phyloP scores from a whole-genome alignment of 768 basidiomycete genomes.

The Exidia glandulosa region DNA sequence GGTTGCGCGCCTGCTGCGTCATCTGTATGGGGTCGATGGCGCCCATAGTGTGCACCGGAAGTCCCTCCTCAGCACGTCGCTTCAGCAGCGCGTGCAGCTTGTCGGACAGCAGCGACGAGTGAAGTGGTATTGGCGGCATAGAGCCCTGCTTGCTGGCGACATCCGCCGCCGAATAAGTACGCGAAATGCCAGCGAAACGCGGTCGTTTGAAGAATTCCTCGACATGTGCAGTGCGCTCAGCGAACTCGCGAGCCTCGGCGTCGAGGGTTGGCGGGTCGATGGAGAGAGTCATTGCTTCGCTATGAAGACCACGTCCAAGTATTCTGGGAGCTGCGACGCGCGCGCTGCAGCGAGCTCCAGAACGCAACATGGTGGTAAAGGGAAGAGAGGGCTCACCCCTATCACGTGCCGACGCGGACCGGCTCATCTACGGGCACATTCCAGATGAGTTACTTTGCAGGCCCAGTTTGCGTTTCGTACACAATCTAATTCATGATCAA shows the following conservation, averaged over 20 bases:
- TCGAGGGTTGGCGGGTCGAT: slow-evolving; percentile 45
- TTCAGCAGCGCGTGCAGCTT: slow-evolving; percentile 68
- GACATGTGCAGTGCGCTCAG: slow-evolving; percentile 51
- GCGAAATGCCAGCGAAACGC: slow-evolving; percentile 59
- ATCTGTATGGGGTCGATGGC: slow-evolving; percentile 90
- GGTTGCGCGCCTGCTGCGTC: slow-evolving; percentile 84
- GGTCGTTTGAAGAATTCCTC: slow-evolving; percentile 63
- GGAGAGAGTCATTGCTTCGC: slow-evolving; percentile 25
- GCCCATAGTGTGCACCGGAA: slow-evolving; percentile 83
- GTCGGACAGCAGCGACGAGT: slow-evolving; percentile 68
- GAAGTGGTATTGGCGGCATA: slow-evolving; percentile 64
- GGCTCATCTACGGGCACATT: too few species aligned
- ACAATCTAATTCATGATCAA: too few species aligned
- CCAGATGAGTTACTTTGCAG: too few species aligned
- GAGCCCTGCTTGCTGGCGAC: slow-evolving; percentile 88
- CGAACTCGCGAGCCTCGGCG: slow-evolving; percentile 49
- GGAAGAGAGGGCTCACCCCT: too few species aligned
- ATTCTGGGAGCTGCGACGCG: not conserved
- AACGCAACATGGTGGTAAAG: too few species aligned
- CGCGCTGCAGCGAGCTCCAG: not conserved
- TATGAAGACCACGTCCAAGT: not conserved
- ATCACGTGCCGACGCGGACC: too few species aligned
- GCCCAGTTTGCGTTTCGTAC: too few species aligned
- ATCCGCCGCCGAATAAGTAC: slow-evolving; percentile 69
- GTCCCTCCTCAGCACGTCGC: slow-evolving; percentile 47